Evolutionary conservation across 2,329 filamentous ascomycete species (phyloP).

Genomic region (Hymenoscyphus repandus): DNA sequence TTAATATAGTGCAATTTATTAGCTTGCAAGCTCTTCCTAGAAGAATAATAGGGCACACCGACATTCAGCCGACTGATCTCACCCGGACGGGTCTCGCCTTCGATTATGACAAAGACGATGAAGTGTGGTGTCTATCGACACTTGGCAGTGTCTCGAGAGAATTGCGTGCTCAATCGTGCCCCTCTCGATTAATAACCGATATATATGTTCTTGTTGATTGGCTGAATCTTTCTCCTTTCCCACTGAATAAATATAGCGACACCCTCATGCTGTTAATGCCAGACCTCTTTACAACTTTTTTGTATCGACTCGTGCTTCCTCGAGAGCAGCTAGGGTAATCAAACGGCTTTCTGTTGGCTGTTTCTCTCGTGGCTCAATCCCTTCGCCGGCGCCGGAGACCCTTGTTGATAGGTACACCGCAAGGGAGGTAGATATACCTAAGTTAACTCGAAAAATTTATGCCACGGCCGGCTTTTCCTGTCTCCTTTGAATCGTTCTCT

Average conservation of each 20-base stretch:
- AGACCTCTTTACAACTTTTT: background rate
- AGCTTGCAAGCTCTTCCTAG: background rate
- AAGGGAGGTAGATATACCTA: background rate
- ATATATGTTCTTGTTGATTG: background rate
- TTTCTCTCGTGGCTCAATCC: background rate
- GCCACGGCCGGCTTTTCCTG: conserved; percentile 3
- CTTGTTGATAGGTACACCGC: conserved; percentile 2
- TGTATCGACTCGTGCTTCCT: background rate
- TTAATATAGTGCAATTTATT: background rate
- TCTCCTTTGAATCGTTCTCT: conserved; percentile 23
- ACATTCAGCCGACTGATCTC: background rate
- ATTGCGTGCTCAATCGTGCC: conserved; percentile 19
- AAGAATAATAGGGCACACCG: background rate
- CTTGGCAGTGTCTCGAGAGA: background rate
- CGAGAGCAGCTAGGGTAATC: background rate
- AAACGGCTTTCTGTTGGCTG: conserved; percentile 4
- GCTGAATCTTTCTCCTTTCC: background rate
- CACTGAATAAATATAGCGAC: conserved; percentile 1
- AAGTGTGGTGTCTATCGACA: background rate
- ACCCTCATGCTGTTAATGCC: background rate
- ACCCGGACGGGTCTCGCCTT: background rate
- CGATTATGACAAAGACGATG: background rate
- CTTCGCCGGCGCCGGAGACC: conserved; percentile 8
- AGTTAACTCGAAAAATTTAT: background rate
- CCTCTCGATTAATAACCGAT: background rate